Base-by-base conservation (phyloP, 345 rosid genomes). In the Euphorbia pulcherrima region DNA sequence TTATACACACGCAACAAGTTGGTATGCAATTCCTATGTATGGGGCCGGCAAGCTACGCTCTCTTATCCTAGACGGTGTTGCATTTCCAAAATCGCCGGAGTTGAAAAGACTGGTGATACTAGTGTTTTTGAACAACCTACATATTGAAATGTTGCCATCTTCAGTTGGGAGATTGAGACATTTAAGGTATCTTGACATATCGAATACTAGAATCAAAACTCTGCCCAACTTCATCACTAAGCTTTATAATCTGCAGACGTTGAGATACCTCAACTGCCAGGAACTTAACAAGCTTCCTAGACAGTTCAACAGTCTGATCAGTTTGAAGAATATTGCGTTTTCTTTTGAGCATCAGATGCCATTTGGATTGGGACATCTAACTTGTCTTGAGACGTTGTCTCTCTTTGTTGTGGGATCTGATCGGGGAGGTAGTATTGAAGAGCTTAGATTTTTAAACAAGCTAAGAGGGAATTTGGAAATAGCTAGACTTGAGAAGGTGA, bases 121-220 rank as follows among this genome's bases (percentile, higher is more conserved):
- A 35, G 17, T 60, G 23, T 35, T 35, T 1, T 20, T 37, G 5
- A 13, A 37, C 4, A 10, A 2, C 12, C 17, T 48, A 14, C 2
- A 33, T 59, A 59, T 60, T 13, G 39, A 29, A 59, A 26, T 28
- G 30, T 27, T 76, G 56, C 46, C 80, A 12, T 21, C 23, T 0
- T 72, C 73, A 3, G 62, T 72, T 26, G 28, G 48, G 2, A 37
- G 16, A 1, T 12, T 41, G 13, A 8, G 12, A 7, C 11, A 12
- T 6, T 12, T 41, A 1, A 8, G 14, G 12, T 7, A 8, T 41
- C 14, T 41, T 8, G 14, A 41, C 12, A 6, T 41, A 8, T 41
- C 47, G 12, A 41, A 41, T 41, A 7, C 47, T 1, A 41, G 14
- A 8, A 41, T 41, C 47, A 41, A 6, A 41, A 14, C 11, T 7